These are phyloP conservation scores for Globisporangium acanthophoron DNA, from an alignment of 352 stramenopile species.

Conservation along the genomic window DNA sequence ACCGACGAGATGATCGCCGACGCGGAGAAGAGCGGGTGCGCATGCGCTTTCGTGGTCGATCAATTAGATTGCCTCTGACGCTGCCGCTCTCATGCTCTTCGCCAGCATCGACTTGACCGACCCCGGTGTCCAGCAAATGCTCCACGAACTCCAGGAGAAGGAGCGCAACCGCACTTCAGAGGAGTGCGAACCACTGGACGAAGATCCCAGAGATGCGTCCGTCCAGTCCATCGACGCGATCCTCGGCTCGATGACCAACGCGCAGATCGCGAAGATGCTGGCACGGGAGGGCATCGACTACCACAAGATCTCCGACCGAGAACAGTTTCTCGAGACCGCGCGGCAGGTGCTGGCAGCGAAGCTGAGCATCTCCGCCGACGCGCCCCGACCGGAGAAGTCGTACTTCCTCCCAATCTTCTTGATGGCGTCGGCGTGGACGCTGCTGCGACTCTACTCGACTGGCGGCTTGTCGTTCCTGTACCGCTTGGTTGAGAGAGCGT, in stretches of 20 bases:
- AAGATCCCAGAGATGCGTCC: constrained; percentile 14
- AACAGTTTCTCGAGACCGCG: constrained; percentile 71
- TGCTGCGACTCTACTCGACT: constrained; percentile 64
- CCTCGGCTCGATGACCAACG: constrained; percentile 69
- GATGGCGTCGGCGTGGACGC: constrained; percentile 55
- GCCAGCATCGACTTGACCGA: constrained; percentile 75
- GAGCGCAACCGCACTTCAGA: constrained; percentile 31
- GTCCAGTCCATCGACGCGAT: constrained; percentile 61
- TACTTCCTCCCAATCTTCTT: constrained; percentile 55
- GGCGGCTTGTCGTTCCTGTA: constrained; percentile 33
- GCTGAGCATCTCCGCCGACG: constrained; percentile 22
- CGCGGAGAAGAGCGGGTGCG: constrained; percentile 66
- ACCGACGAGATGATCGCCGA: constrained; percentile 74
- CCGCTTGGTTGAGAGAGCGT: neutral
- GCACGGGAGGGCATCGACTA: constrained; percentile 65
- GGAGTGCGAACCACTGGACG: constrained; percentile 1
- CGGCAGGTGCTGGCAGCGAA: constrained; percentile 61
- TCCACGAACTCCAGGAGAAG: constrained; percentile 74
- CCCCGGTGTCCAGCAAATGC: constrained; percentile 66
- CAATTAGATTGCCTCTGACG: neutral
- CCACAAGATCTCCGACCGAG: constrained; percentile 65
- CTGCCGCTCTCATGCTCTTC: neutral
- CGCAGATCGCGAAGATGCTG: constrained; percentile 62
- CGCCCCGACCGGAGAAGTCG: constrained; percentile 19
- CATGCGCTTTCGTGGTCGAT: neutral